phyloP scores from a whole-genome alignment of 2,329 filamentous ascomycete species.

The Bipolaris victoriae region DNA sequence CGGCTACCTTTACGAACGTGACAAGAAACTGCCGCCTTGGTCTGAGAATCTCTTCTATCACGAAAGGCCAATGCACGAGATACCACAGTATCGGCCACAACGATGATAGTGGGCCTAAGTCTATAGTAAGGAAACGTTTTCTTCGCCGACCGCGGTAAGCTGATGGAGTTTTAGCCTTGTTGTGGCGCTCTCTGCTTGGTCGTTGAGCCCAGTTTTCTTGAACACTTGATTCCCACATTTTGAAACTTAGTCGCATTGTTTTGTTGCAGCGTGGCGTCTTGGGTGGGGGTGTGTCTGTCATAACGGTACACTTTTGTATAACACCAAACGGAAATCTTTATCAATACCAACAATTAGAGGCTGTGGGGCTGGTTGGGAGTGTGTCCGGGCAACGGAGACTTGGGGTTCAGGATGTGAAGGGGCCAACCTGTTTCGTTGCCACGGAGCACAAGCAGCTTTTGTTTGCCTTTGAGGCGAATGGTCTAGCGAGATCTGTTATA shows the following conservation, averaged over 20 bases:
- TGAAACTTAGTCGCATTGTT: constrained; percentile 6
- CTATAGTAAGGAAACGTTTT: background rate
- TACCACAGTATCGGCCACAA: constrained; percentile 29
- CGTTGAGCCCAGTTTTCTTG: background rate
- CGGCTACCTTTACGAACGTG: constrained; percentile 85
- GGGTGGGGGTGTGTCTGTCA: background rate
- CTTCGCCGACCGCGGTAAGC: constrained; percentile 2
- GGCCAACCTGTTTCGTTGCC: too few relatives aligned
- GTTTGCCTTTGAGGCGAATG: too few relatives aligned
- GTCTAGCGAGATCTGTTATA: too few relatives aligned
- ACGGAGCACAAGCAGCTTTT: too few relatives aligned
- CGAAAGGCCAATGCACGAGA: constrained; percentile 46
- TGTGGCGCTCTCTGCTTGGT: background rate
- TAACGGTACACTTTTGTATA: background rate
- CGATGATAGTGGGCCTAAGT: constrained; percentile 8
- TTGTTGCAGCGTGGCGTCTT: constrained; percentile 13
- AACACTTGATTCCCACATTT: background rate
- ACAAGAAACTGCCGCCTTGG: constrained; percentile 81
- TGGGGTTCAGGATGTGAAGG: background rate
- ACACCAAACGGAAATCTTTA: background rate
- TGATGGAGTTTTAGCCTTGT: background rate
- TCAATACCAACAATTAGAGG: background rate
- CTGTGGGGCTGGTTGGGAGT: background rate
- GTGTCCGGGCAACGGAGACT: background rate
- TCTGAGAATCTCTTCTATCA: constrained; percentile 69